A percentile compares a stretch with the other conserved stretches of the same genome.
Conservation (phyloP, 2,329 filamentous ascomycete genomes). For the Mycosphaerelloides madeirae region DNA sequence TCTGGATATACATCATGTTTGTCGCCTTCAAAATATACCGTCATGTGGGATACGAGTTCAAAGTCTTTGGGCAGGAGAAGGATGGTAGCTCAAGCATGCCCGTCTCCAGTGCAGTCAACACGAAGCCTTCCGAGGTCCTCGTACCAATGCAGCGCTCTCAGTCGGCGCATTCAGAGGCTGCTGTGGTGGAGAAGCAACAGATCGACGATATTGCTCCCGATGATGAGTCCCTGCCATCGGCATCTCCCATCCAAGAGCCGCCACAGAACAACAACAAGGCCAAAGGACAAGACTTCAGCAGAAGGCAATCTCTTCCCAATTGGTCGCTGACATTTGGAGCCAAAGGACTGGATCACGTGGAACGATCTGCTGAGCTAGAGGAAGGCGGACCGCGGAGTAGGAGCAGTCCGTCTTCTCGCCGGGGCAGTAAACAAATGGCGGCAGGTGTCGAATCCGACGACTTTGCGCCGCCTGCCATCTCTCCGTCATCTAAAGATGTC, state of each 20-base stretch:
- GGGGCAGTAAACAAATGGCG: slow-evolving; percentile 24
- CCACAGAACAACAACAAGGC: background rate
- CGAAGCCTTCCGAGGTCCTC: background rate
- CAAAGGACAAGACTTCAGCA: background rate
- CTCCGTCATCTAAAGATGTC: background rate
- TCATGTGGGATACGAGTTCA: slow-evolving; percentile 53
- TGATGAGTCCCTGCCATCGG: slow-evolving; percentile 7
- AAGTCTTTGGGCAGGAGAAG: slow-evolving; percentile 32
- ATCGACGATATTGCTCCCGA: slow-evolving; percentile 24
- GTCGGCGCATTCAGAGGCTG: slow-evolving; percentile 12
- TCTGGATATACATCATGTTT: slow-evolving; percentile 59
- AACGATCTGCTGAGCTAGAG: slow-evolving; percentile 1
- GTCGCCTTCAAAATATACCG: slow-evolving; percentile 67
- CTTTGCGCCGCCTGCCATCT: slow-evolving; percentile 17
- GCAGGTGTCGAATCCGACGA: slow-evolving; percentile 22
- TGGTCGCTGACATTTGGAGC: slow-evolving; percentile 19
- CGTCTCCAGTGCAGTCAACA: slow-evolving; percentile 3
- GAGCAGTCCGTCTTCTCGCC: slow-evolving; percentile 25
- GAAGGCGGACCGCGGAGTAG: slow-evolving; percentile 5
- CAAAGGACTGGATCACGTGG: slow-evolving; percentile 1
- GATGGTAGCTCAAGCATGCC: slow-evolving; percentile 21
- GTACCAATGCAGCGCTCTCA: slow-evolving; percentile 8
- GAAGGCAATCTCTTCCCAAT: slow-evolving; percentile 19
- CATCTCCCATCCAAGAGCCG: background rate
- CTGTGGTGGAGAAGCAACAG: slow-evolving; percentile 15